phyloP scores from a whole-genome alignment of 176 grass and related monocot species.

The Paspalum notatum region DNA sequence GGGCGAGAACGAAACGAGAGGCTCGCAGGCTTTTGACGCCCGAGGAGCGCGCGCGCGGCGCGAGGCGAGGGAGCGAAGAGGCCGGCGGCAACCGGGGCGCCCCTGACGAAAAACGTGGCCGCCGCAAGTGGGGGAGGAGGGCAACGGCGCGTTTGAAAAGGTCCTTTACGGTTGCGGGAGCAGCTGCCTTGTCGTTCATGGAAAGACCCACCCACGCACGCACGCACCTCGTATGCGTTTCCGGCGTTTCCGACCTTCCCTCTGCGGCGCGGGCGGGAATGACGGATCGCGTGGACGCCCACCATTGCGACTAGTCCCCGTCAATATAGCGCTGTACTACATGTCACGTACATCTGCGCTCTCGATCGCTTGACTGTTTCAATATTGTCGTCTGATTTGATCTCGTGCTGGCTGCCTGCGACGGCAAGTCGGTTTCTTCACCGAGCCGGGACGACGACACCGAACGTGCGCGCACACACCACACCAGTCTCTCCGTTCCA shows the following conservation, averaged over 20 bases:
- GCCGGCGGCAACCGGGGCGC: not conserved
- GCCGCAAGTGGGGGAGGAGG: not conserved
- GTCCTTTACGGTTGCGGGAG: constrained; percentile 22
- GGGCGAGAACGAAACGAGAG: not conserved
- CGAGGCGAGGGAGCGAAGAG: not conserved
- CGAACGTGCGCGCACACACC: too few species aligned
- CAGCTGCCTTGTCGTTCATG: not conserved
- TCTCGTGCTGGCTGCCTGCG: too few species aligned
- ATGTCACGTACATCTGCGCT: too few species aligned
- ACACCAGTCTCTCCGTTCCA: too few species aligned
- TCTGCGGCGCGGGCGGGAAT: not conserved
- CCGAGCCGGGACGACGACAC: too few species aligned
- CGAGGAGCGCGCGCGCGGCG: not conserved
- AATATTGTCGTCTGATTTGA: too few species aligned
- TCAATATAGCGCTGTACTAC: too few species aligned
- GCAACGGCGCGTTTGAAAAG: constrained; percentile 26
- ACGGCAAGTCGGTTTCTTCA: too few species aligned
- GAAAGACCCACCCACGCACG: not conserved
- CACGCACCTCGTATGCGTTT: not conserved
- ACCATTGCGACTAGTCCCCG: too few species aligned
- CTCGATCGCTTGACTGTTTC: too few species aligned
- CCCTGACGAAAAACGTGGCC: constrained; percentile 37
- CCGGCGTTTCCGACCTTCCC: not conserved
- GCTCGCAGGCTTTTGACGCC: not conserved
- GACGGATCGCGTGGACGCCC: too few species aligned